Evolutionary conservation across 805 yeast genomes (phyloP), one percentile per base, ranked within the genome.

Genomic region (Saccharomycopsis sp.): DNA sequence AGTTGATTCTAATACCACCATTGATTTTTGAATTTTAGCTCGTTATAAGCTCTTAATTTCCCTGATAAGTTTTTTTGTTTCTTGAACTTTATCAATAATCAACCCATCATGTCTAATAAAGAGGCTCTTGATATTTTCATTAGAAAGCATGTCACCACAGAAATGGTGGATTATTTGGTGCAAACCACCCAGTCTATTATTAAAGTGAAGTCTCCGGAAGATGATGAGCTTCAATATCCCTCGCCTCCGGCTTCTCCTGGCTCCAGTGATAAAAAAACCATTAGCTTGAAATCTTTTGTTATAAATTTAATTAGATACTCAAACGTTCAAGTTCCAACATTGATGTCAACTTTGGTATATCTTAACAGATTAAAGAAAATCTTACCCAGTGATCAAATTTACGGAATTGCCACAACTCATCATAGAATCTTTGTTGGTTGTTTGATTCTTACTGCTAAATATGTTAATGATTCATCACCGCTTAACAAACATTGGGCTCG

Each of bases 401-500:
- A 74, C 52, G 89, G 89, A 25, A 63, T 79, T 48, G 82, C 88
- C 33, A 80, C 88, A 49, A 82, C 94, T 2, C 67, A 85, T 53
- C 92, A 82, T 60, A 66, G 94, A 49, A 78, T 82, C 45, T 74
- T 82, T 49, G 66, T 82, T 41, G 82, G 86, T 13, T 79, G 87
- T 55, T 62, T 82, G 51, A 79, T 82, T 44, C 64, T 82, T 46
- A 73, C 85, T 14, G 73, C 86, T 35, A 82, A 82, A 57, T 76
- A 66, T 59, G 81, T 78, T 64, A 81, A 82, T 59, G 94, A 82
- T 55, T 74, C 81, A 4, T 75, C 84, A 10, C 87, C 89, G 46
- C 76, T 79, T 53, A 82, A 82, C 60, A 66, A 67, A 49, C 87
- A 81, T 58, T 82, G 94, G 94, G 76, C 85, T 31, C 72, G 69